A percentile compares a stretch with the other conserved stretches of the same genome.
Evolutionary conservation across 371 early-diverging fungal species (phyloP).

Genomic region (Mortierella sp.): DNA sequence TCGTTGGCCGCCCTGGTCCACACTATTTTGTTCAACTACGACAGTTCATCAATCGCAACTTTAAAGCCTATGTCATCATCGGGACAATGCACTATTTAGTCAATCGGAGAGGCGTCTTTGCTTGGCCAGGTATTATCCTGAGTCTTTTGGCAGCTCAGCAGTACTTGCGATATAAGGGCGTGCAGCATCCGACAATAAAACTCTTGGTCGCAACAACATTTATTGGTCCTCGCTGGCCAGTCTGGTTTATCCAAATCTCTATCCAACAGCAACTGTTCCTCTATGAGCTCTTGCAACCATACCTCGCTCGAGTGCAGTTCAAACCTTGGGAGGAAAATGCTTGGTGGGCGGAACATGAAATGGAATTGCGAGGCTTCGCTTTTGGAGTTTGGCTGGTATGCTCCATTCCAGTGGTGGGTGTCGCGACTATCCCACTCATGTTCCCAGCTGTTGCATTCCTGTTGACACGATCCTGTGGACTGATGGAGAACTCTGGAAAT

Average conservation of each 20-base stretch:
- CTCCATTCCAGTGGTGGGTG: constrained; percentile 31
- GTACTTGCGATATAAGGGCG: constrained; percentile 21
- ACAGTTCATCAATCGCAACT: constrained; percentile 23
- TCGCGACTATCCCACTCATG: constrained; percentile 31
- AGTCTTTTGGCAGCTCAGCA: constrained; percentile 21
- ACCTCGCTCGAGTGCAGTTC: constrained; percentile 41
- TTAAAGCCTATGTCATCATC: constrained; percentile 27
- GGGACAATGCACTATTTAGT: constrained; percentile 30
- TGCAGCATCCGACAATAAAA: constrained; percentile 5
- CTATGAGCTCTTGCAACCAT: constrained; percentile 46
- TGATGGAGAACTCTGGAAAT: constrained; percentile 40
- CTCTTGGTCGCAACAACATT: constrained; percentile 10
- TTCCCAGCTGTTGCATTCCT: constrained; percentile 34
- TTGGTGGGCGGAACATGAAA: constrained; percentile 36
- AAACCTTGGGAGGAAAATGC: constrained; percentile 43
- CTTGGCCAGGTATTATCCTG: constrained; percentile 7
- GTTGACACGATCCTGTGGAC: constrained; percentile 44
- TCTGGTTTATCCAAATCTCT: constrained; percentile 31
- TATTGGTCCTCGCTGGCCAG: constrained; percentile 38
- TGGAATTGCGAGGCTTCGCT: constrained; percentile 41
- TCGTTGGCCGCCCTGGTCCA: constrained; percentile 36
- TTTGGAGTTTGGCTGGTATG: constrained; percentile 39
- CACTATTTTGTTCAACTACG: constrained; percentile 24
- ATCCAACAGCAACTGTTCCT: constrained; percentile 44
- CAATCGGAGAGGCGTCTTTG: constrained; percentile 4